Percentiles rank a stretch among this genome's conserved stretches.
Conservation (phyloP, 2,329 filamentous ascomycete genomes). For the Aureobasidium sp. region DNA sequence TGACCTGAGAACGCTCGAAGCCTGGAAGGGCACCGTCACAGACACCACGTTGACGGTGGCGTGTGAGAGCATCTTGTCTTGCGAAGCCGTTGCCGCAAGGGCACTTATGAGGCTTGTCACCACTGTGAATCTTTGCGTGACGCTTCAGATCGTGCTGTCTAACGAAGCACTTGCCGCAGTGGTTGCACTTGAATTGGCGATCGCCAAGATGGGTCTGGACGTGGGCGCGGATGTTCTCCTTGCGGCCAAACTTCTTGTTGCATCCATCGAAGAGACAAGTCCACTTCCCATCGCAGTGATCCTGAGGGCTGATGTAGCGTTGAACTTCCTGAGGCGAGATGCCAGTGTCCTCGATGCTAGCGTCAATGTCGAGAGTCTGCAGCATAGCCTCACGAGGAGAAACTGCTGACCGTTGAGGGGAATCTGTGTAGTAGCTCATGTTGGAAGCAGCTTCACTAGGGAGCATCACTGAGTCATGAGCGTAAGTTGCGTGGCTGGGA, state of each 20-base stretch:
- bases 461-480: constrained; percentile 13
- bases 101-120: constrained; percentile 91
- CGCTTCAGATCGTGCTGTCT: constrained; percentile 95
- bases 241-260: constrained; percentile 85
- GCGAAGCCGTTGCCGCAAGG: constrained; percentile 92
- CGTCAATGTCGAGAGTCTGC: constrained; percentile 46
- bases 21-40: constrained; percentile 92
- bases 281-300: constrained; percentile 35
- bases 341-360: constrained; percentile 67
- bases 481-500: constrained; percentile 24
- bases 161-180: constrained; percentile 92
- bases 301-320: constrained; percentile 40
- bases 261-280: constrained; percentile 57
- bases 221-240: constrained; percentile 98
- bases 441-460: constrained; percentile 16
- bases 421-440: constrained; percentile 15
- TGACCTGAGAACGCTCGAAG: constrained; percentile 43
- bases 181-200: constrained; percentile 86
- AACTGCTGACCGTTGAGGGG: constrained; percentile 16
- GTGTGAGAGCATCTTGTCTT: constrained; percentile 86
- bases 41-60: constrained; percentile 92
- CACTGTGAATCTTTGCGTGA: constrained; percentile 94
- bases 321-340: constrained; percentile 70
- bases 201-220: constrained; percentile 97
- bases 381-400: constrained; percentile 34